Evolutionary conservation across 371 early-diverging fungal species (phyloP), one percentile per base, ranked within the genome.

Genomic region (Rhizopus microsporus): DNA sequence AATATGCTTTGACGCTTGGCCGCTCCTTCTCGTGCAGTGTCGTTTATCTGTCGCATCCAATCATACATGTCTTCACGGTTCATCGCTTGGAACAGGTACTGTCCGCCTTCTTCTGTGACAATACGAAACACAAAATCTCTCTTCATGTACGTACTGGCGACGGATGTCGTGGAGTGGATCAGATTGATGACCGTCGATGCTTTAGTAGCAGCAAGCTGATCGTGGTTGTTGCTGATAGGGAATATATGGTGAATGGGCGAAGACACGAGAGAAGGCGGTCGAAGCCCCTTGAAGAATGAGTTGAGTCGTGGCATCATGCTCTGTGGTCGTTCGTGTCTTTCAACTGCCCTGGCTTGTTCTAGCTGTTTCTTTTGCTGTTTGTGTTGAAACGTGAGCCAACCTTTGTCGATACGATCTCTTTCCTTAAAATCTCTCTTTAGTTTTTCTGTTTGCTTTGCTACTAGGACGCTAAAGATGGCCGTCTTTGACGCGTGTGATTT

Each of bases 101-200:
- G 89, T 0, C 86, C 89, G 8, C 92, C 93, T 74, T 93, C 93
- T 60, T 93, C 93, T 7, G 90, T 92, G 16, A 90, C 85, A 52
- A 93, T 75, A 42, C 90, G 87, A 63, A 93, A 90, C 10, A 93
- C 92, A 70, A 71, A 87, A 49, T 89, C 89, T 13, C 91, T 82
- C 56, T 89, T 89, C 0, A 86, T 64, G 44, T 88, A 86, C 0
- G 81, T 81, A 47, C 86, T 83, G 15, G 89, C 91, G 5, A 88
- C 81, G 4, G 86, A 82, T 5, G 86, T 85, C 12, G 88, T 87
- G 2, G 90, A 79, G 69, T 90, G 89, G 65, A 92, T 90, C 39
- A 92, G 72, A 55, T 89, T 92, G 70, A 92, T 87, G 32, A 90
- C 92, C 5, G 85, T 81, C 1, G 88, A 88, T 0, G 91, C 86